Evolutionary conservation across 1,284 basidiomycete genomes (phyloP).

Genomic region (Ganoderma lingzhi): DNA sequence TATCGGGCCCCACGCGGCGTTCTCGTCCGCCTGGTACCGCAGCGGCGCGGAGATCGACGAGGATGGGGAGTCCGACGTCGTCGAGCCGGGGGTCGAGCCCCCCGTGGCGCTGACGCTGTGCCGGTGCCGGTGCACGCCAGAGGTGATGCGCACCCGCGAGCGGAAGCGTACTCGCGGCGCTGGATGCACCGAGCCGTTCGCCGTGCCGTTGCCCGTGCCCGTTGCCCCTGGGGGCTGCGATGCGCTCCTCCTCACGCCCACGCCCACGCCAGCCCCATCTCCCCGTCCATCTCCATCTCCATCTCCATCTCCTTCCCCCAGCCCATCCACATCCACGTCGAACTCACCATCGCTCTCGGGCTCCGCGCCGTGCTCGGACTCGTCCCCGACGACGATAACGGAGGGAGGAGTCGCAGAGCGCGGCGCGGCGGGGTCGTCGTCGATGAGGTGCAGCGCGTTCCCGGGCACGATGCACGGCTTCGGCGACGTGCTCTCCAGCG

Average conservation of each 20-base stretch:
- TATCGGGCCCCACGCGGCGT: conserved; percentile 63
- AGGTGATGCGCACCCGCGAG: conserved; percentile 64
- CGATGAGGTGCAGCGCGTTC: conserved; percentile 47
- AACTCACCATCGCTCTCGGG: conserved; percentile 29
- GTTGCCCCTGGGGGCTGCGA: conserved; percentile 24
- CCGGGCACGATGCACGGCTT: conserved; percentile 45
- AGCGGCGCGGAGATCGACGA: conserved; percentile 80
- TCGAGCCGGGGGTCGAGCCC: conserved; percentile 45
- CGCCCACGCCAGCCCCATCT: not conserved
- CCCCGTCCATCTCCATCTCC: not conserved
- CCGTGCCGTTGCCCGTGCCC: not conserved
- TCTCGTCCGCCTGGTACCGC: conserved; percentile 60
- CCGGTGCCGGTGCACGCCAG: conserved; percentile 49
- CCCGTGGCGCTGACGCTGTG: conserved; percentile 29
- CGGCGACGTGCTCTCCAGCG: conserved; percentile 40
- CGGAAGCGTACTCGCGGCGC: conserved; percentile 57
- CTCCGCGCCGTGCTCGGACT: conserved; percentile 28
- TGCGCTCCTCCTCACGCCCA: conserved; percentile 27
- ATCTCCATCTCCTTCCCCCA: not conserved
- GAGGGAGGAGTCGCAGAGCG: conserved; percentile 41
- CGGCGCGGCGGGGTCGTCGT: conserved; percentile 42
- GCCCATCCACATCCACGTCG: conserved; percentile 23
- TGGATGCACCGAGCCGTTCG: conserved; percentile 26
- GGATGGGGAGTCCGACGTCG: conserved; percentile 66
- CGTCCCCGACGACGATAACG: conserved; percentile 39